Evolutionary conservation across 805 yeast species (phyloP).

Genomic region (Sugiyamaella chiloensis): DNA sequence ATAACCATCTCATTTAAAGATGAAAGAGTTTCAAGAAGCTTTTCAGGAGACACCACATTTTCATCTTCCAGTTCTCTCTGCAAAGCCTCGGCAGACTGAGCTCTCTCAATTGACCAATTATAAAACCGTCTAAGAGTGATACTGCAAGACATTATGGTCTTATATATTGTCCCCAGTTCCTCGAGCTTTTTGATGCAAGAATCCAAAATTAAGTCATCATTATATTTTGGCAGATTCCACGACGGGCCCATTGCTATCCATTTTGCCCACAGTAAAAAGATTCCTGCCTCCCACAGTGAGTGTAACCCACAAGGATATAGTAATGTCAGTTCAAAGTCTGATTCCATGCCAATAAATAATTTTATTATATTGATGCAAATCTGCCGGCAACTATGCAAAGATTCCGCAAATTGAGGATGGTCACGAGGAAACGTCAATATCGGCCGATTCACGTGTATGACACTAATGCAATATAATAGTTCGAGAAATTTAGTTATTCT

Average conservation of each 20-base stretch:
- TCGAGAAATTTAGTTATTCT: not conserved
- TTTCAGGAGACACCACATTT: not conserved
- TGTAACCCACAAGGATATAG: conserved; percentile 2
- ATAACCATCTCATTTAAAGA: conserved; percentile 1
- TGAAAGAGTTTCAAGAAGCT: conserved; percentile 5
- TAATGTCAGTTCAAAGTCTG: not conserved
- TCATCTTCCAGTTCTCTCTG: conserved; percentile 1
- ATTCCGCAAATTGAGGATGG: conserved; percentile 5
- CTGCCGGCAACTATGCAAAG: not conserved
- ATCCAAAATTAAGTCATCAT: not conserved
- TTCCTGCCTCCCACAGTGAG: conserved; percentile 3
- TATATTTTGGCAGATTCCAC: not conserved
- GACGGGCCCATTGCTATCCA: not conserved
- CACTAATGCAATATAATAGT: not conserved
- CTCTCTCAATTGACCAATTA: not conserved
- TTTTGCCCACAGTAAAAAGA: conserved; percentile 3
- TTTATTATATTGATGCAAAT: not conserved
- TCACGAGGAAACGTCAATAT: not conserved
- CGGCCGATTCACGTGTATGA: conserved; percentile 5
- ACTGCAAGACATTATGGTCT: not conserved
- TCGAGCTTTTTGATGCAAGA: not conserved
- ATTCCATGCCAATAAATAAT: not conserved
- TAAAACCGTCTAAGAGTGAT: not conserved
- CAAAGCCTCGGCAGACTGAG: not conserved
- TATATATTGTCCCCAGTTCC: not conserved